Evolutionary conservation across 768 basidiomycete species (phyloP).

Genomic region (Macrocybe gigantea): DNA sequence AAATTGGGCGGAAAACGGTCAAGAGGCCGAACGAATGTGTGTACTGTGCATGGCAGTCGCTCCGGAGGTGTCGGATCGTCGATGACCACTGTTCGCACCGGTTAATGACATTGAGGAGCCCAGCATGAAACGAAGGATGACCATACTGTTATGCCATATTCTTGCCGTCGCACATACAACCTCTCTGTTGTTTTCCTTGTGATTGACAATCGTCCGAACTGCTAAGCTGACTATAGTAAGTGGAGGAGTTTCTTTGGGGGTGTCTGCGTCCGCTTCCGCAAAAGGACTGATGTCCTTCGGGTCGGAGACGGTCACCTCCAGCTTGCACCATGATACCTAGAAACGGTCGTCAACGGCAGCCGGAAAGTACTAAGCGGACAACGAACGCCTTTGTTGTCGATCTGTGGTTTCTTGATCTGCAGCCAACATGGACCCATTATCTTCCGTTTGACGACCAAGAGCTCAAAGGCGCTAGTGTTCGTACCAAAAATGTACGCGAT

Average conservation of each 20-base stretch:
- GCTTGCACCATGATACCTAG: constrained; percentile 95
- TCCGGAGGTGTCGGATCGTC: constrained; percentile 93
- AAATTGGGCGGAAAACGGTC: constrained; percentile 84
- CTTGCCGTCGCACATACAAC: constrained; percentile 81
- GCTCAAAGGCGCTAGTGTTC: constrained; percentile 88
- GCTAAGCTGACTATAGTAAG: constrained; percentile 88
- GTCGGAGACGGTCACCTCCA: constrained; percentile 77
- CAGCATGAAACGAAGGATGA: neutral
- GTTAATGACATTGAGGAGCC: neutral
- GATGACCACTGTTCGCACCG: constrained; percentile 57
- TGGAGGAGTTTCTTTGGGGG: constrained; percentile 80
- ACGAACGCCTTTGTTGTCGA: constrained; percentile 78
- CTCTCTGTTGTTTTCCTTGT: constrained; percentile 91
- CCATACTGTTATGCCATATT: constrained; percentile 67
- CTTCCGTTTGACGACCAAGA: constrained; percentile 90
- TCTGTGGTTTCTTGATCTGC: constrained; percentile 65
- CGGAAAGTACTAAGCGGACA: neutral
- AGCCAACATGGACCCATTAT: constrained; percentile 99
- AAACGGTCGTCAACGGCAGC: neutral
- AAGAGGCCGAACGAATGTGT: constrained; percentile 87
- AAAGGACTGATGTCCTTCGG: constrained; percentile 89
- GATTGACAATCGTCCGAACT: constrained; percentile 87
- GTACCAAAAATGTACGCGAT: constrained; percentile 89
- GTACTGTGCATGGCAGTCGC: constrained; percentile 71
- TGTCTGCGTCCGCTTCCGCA: constrained; percentile 58